A percentile compares a stretch with the other conserved stretches of the same genome.
phyloP scores from a whole-genome alignment of 108 stramenopile genomes.

The Stephanodiscus triporus region DNA sequence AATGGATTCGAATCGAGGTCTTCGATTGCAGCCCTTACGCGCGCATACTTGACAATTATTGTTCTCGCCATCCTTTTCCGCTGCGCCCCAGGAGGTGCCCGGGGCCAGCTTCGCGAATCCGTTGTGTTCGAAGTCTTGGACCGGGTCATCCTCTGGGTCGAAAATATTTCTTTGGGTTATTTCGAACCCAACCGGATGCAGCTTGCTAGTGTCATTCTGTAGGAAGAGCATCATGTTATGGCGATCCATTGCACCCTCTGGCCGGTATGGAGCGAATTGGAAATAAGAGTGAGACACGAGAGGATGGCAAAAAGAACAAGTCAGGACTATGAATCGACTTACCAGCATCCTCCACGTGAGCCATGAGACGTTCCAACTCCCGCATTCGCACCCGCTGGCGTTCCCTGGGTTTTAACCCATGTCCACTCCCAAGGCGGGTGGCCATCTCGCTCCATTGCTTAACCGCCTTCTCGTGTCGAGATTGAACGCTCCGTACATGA shows the following conservation, averaged over 20 bases:
- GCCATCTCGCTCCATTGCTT: slow-evolving; percentile 86
- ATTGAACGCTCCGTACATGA: slow-evolving; percentile 76
- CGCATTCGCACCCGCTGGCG: slow-evolving; percentile 64
- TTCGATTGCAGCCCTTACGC: slow-evolving; percentile 56
- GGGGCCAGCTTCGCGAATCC: slow-evolving; percentile 15
- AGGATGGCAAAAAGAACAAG: slow-evolving; percentile 1
- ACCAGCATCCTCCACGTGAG: slow-evolving; percentile 81
- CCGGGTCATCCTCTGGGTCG: slow-evolving; percentile 76
- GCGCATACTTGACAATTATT: slow-evolving; percentile 36
- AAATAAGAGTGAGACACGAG: slow-evolving; percentile 6
- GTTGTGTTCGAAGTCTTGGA: neutral
- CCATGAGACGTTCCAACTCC: slow-evolving; percentile 76
- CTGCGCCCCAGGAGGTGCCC: neutral
- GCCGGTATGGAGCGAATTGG: neutral
- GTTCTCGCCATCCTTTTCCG: slow-evolving; percentile 7
- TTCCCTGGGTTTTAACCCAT: slow-evolving; percentile 57
- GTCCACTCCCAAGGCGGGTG: slow-evolving; percentile 40
- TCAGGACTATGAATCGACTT: slow-evolving; percentile 22
- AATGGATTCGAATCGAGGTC: slow-evolving; percentile 77
- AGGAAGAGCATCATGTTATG: slow-evolving; percentile 90
- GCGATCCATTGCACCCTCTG: slow-evolving; percentile 77
- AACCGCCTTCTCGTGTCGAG: slow-evolving; percentile 84
- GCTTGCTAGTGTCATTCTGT: slow-evolving; percentile 65
- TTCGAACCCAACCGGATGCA: slow-evolving; percentile 77
- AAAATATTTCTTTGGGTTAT: slow-evolving; percentile 67